Conservation (phyloP, 108 stramenopile species). For the Skeletonema costatum region DNA sequence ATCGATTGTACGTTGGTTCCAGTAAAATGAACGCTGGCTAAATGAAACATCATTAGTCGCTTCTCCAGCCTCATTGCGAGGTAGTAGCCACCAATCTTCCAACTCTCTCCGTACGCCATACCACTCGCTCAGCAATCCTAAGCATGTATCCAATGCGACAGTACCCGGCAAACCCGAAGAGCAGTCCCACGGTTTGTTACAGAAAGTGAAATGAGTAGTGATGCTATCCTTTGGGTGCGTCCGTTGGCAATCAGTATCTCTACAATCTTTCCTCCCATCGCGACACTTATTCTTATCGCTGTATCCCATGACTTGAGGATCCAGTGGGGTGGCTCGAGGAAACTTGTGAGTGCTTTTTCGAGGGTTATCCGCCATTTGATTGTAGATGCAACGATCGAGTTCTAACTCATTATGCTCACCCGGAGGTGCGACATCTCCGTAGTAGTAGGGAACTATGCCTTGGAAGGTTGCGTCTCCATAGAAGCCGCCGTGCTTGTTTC, state of each 20-base stretch:
- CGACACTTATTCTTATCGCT: constrained; percentile 42
- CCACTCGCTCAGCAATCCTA: constrained; percentile 44
- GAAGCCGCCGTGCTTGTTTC: constrained; percentile 78
- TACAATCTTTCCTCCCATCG: constrained; percentile 50
- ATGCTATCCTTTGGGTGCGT: constrained; percentile 45
- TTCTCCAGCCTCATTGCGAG: neutral
- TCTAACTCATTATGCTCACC: constrained; percentile 46
- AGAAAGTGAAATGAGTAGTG: constrained; percentile 71
- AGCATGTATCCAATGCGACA: constrained; percentile 36
- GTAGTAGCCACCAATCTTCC: constrained; percentile 48
- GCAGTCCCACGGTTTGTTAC: constrained; percentile 73
- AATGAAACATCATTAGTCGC: neutral
- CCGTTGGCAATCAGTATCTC: constrained; percentile 59
- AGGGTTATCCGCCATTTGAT: constrained; percentile 73
- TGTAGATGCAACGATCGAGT: constrained; percentile 61
- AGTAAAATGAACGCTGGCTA: constrained; percentile 15
- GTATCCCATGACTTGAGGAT: constrained; percentile 41
- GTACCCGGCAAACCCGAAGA: constrained; percentile 32
- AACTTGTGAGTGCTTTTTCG: constrained; percentile 34
- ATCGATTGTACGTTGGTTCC: constrained; percentile 14
- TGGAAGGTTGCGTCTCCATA: constrained; percentile 76
- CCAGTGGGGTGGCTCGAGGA: constrained; percentile 42
- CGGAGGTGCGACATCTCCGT: constrained; percentile 45
- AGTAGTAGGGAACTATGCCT: constrained; percentile 79
- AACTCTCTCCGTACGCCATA: constrained; percentile 45